phyloP scores from a whole-genome alignment of 208 protist species.

The Lotmaria passim region DNA sequence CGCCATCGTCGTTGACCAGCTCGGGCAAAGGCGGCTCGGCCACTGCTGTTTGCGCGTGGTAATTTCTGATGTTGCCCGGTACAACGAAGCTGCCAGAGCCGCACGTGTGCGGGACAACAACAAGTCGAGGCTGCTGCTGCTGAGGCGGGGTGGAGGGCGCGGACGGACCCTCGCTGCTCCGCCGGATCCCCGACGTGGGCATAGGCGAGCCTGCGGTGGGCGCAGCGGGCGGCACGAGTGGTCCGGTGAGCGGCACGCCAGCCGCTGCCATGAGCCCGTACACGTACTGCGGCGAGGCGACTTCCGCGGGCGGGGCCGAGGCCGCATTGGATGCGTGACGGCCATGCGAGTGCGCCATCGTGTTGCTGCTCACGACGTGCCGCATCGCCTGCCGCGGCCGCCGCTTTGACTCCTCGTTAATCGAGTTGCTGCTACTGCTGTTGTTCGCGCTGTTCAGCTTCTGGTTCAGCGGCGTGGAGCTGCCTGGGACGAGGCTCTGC shows the following conservation, averaged over 20 bases:
- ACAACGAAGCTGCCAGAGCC: conserved; percentile 21
- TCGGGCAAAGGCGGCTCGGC: conserved; percentile 11
- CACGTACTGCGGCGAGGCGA: conserved; percentile 32
- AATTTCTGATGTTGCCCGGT: conserved; percentile 24
- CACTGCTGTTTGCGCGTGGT: conserved; percentile 12
- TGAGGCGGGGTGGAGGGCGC: conserved; percentile 1
- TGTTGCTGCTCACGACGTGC: conserved; percentile 29
- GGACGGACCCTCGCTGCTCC: background rate
- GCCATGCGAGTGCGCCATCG: conserved; percentile 29
- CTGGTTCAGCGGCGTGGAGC: conserved; percentile 4
- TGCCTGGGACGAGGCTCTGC: conserved; percentile 2
- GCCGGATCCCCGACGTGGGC: background rate
- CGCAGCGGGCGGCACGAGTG: conserved; percentile 3
- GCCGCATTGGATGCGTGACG: conserved; percentile 8
- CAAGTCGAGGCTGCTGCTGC: conserved; percentile 18
- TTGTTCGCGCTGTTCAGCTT: conserved; percentile 1
- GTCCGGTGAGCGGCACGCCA: conserved; percentile 11
- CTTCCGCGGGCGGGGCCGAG: conserved; percentile 9
- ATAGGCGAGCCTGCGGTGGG: background rate
- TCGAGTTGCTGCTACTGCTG: conserved; percentile 10
- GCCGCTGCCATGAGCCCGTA: conserved; percentile 33
- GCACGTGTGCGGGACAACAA: conserved; percentile 25
- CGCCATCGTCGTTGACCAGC: background rate
- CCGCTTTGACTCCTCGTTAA: conserved; percentile 23
- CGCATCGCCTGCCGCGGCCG: conserved; percentile 22